Evolutionary conservation across 2,329 filamentous ascomycete species (phyloP), one percentile per base, ranked within the genome.

Genomic region (Trichoderma hamatum): DNA sequence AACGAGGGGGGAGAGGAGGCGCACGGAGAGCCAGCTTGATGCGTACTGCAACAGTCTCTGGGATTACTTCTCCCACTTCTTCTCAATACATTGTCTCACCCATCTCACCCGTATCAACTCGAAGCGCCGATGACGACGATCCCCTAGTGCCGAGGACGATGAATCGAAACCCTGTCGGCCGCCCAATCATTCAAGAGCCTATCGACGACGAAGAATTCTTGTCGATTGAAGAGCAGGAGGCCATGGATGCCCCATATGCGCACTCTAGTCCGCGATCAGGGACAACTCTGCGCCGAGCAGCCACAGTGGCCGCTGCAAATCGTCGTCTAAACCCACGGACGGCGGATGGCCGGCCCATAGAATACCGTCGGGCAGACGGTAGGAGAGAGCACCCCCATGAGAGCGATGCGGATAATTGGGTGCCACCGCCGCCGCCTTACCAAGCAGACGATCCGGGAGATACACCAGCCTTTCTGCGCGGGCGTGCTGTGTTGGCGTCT

Each of bases 371-470:
- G 56, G 90, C 90, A 16, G 90, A 92, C 78, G 89, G 90, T 7
- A 84, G 89, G 52, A 84, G 87, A 52, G 90, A 94, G 74, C 85
- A 93, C 73, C 92, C 92, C 4, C 92, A 96, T 77, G 92, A 96
- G 78, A 95, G 92, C 72, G 92, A 96, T 76, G 92, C 92, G 4
- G 93, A 96, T 74, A 93, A 94, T 74, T 96, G 93, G 93, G 91
- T 94, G 5, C 92, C 92, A 5, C 93, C 93, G 5, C 93, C 93
- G 10, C 93, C 93, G 3, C 92, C 92, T 1, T 96, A 96, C 74
- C 88, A 89, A 51, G 86, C 88, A 67, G 89, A 91, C 0, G 86
- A 88, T 59, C 86, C 86, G 0, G 83, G 82, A 11, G 86, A 88
- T 72, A 71, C 87, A 67, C 86, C 87, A 1, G 83, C 81, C 2